Evolutionary conservation across 805 yeast genomes (phyloP), one percentile per base, ranked within the genome.

Genomic region (Lipomyces yamadae): DNA sequence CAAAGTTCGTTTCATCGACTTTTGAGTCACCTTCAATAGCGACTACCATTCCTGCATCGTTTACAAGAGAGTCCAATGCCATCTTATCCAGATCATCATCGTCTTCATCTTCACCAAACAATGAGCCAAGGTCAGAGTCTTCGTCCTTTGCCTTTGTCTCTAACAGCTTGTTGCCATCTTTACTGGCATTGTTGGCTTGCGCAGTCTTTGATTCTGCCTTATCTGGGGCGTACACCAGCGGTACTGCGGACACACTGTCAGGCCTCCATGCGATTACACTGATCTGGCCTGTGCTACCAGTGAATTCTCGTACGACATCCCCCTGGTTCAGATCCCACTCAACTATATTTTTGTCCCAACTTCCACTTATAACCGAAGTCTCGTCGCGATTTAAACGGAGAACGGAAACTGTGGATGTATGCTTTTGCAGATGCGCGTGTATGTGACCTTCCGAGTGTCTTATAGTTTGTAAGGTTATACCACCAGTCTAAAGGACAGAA

Each of bases 261-360:
- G 79, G 81, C 69, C 81, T 80, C 75, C 86, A 90, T 66, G 88
- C 90, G 10, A 94, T 75, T 56, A 87, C 83, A 2, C 96, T 88
- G 1, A 94, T 81, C 75, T 95, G 98, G 2, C 97, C 95, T 0
- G 90, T 81, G 39, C 87, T 81, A 1, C 86, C 88, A 2, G 76
- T 72, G 74, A 82, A 91, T 34, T 82, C 76, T 11, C 82, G 82
- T 2, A 81, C 74, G 8, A 81, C 76, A 18, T 80, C 77, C 0
- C 98, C 97, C 0, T 89, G 84, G 71, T 91, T 84, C 67, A 95
- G 80, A 77, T 95, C 99, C 97, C 98, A 94, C 70, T 88, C 85
- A 5, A 86, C 76, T 0, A 94, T 83, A 29, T 84, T 81, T 77
- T 86, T 89, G 79, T 95, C 99, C 99, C 98, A 95, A 18, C 92